Percentiles rank a stretch among this genome's conserved stretches.
These are phyloP conservation scores for Mycena amicta DNA, from an alignment of 768 basidiomycete genomes.

Conservation along the genomic window DNA sequence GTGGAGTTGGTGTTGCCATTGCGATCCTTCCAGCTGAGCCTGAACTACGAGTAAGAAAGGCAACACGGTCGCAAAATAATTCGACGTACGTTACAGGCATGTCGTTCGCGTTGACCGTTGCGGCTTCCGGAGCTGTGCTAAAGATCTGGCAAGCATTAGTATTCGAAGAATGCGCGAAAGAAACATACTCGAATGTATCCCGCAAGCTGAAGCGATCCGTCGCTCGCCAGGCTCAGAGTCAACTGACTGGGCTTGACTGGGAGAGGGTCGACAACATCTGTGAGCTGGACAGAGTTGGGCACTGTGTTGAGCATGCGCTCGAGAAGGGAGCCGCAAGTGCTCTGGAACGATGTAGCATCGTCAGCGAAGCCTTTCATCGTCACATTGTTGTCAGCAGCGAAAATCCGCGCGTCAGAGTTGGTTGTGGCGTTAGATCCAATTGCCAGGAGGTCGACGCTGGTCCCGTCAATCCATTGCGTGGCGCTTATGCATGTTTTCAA, in stretches of 20 bases:
- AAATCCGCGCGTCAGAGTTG: constrained; percentile 28
- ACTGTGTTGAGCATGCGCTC: constrained; percentile 22
- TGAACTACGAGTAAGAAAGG: background rate
- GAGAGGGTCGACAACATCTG: constrained; percentile 12
- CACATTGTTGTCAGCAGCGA: constrained; percentile 24
- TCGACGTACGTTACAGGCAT: constrained; percentile 15
- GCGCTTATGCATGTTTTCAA: background rate
- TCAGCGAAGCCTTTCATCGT: constrained; percentile 21
- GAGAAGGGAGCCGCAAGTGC: constrained; percentile 7
- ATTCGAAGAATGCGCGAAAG: background rate
- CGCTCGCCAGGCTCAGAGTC: background rate
- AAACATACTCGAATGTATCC: constrained; percentile 10
- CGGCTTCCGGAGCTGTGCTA: constrained; percentile 7
- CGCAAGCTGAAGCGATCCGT: constrained; percentile 7
- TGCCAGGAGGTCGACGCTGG: constrained; percentile 19
- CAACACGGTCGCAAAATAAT: background rate
- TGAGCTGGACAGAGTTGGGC: constrained; percentile 9
- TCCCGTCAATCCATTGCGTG: constrained; percentile 13
- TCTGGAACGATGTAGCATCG: constrained; percentile 7
- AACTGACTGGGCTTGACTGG: constrained; percentile 12
- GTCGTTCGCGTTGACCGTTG: background rate
- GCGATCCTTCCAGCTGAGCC: constrained; percentile 14
- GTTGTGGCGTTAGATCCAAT: constrained; percentile 22
- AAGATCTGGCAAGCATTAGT: constrained; percentile 10
- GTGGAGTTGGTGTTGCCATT: background rate